Percentiles rank a stretch among this genome's conserved stretches.
Evolutionary conservation across 2,329 filamentous ascomycete species (phyloP).

Genomic region (Hyphodiscus sp.): DNA sequence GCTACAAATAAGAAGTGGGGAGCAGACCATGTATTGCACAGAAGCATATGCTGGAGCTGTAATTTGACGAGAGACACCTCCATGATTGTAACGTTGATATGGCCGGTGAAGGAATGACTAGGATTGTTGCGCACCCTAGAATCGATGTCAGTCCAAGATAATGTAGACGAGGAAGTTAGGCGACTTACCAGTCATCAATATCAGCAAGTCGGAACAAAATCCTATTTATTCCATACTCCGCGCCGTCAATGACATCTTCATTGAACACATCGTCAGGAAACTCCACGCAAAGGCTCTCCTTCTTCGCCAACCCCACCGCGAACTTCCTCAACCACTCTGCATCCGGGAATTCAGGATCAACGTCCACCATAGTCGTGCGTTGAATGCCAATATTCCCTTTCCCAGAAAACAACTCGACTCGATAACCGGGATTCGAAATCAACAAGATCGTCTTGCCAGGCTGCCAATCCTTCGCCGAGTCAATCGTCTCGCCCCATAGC

Average conservation of each 20-base stretch:
- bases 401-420: constrained; percentile 9
- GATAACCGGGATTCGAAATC: constrained; percentile 33
- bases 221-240: constrained; percentile 29
- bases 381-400: constrained; percentile 30
- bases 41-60: constrained; percentile 30
- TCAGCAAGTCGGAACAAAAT: constrained; percentile 38
- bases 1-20: neutral
- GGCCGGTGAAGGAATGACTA: constrained; percentile 34
- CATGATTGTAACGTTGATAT: constrained; percentile 27
- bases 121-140: constrained; percentile 31
- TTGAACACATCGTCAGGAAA: constrained; percentile 40
- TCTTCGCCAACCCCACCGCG: constrained; percentile 40
- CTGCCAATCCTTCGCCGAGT: constrained; percentile 38
- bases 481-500: constrained; percentile 46
- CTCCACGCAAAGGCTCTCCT: constrained; percentile 42
- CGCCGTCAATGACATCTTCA: constrained; percentile 20
- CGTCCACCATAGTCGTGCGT: constrained; percentile 44
- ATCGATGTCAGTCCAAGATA: neutral
- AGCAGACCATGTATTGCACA: constrained; percentile 36
- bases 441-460: constrained; percentile 45
- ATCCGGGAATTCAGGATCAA: constrained; percentile 48
- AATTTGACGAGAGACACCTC: constrained; percentile 23
- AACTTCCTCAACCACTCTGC: constrained; percentile 46
- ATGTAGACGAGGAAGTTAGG: neutral
- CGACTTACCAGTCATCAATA: constrained; percentile 34